Evolutionary conservation across 1,284 basidiomycete species (phyloP).

Genomic region (Wallemia ichthyophaga): DNA sequence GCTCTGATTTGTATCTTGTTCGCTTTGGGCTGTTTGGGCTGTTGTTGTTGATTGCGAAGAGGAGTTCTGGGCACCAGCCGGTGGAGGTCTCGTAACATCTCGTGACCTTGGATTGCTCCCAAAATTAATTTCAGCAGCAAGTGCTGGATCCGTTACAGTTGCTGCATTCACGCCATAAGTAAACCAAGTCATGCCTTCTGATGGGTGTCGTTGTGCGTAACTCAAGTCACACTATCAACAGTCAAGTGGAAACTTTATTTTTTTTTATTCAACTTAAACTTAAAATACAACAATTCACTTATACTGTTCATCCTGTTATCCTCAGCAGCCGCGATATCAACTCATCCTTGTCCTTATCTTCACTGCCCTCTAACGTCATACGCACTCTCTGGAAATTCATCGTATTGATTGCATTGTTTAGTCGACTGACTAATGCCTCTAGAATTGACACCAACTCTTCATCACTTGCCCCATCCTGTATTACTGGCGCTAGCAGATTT

Average conservation of each 20-base stretch:
- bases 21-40: no score
- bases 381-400: not conserved
- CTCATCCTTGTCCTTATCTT: not conserved
- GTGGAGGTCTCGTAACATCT: not conserved
- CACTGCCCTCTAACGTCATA: not conserved
- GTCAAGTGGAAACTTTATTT: not conserved
- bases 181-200: not conserved
- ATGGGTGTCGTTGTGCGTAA: no score
- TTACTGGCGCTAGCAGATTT: slow-evolving; percentile 33
- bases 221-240: not conserved
- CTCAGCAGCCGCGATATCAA: not conserved
- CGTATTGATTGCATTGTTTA: not conserved
- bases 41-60: not conserved
- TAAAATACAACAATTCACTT: no score
- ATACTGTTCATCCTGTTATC: not conserved
- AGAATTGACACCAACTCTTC: slow-evolving; percentile 41
- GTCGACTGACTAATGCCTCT: slow-evolving; percentile 18
- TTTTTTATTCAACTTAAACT: no score
- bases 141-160: not conserved
- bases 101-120: no score
- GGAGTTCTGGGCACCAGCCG: not conserved
- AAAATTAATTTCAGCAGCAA: not conserved
- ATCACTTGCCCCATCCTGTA: slow-evolving; percentile 42
- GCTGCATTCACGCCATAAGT: not conserved
- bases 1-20: not conserved